Base-by-base conservation (phyloP, 768 basidiomycete genomes). In the Ramaria sp. region DNA sequence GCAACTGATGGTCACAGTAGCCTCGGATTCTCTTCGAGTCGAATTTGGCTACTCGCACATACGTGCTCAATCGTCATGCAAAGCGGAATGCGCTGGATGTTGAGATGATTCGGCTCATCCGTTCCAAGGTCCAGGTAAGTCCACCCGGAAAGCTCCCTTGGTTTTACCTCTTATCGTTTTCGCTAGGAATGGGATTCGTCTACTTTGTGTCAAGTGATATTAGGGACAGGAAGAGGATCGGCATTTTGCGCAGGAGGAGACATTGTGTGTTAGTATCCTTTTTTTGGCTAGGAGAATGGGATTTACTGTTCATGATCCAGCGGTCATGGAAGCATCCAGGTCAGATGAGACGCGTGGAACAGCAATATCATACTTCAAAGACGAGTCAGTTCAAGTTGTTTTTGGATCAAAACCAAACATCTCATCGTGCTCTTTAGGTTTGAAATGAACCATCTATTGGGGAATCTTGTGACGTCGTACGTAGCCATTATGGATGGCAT, bases 181-280 rank as follows among this genome's bases (percentile, higher is more conserved):
- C 10, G 13, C 37, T 39, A 91, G 88, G 79, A 81, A 73, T 91
- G 88, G 87, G 75, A 78, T 57, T 69, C 75, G 34, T 82, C 88
- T 27, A 77, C 83, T 48, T 74, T 89, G 6, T 82, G 82, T 60
- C 77, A 78, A 55, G 74, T 84, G 27, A 79, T 96, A 56, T 76
- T 90, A 36, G 86, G 84, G 32, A 76, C 78, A 30, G 88, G 87
- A 22, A 67, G 68, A 12, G 85, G 83, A 3, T 74, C 81, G 56
- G 88, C 85, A 12, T 98, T 97, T 65, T 98, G 93, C 63, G 85
- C 89, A 5, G 96, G 96, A 13, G 96, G 96, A 42, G 96, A 99
- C 68, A 88, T 99, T 55, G 83, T 80, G 56, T 72, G 95, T 94
- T 61, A 68, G 85, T 74, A 20, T 27, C 58, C 28, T 10, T n/a